phyloP scores from a whole-genome alignment of 495 filamentous ascomycete genomes.

The Rusavskia elegans region DNA sequence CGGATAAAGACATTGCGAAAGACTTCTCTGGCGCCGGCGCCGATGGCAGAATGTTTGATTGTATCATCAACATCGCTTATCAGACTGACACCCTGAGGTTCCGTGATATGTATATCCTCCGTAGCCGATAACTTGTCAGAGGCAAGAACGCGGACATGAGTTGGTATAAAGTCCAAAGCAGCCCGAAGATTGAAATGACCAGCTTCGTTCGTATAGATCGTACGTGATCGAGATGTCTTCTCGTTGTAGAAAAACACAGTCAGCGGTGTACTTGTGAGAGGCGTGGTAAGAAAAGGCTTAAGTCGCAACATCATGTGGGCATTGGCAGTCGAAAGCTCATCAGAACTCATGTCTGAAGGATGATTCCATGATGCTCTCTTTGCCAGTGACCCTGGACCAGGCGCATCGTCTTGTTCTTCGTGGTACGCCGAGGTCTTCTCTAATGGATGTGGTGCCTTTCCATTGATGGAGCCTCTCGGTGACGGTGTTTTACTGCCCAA shows the following conservation, averaged over 20 bases:
- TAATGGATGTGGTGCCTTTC: conserved; percentile 6
- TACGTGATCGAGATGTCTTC: conserved; percentile 56
- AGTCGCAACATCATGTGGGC: conserved; percentile 72
- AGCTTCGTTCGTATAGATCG: conserved; percentile 62
- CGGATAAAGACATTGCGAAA: conserved; percentile 91
- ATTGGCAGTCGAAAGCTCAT: conserved; percentile 67
- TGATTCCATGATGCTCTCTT: conserved; percentile 34
- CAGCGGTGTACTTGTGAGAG: conserved; percentile 54
- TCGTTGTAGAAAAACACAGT: conserved; percentile 92
- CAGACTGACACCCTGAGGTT: conserved; percentile 70
- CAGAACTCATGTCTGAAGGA: conserved; percentile 42
- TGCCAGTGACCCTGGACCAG: conserved; percentile 18
- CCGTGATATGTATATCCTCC: conserved; percentile 57
- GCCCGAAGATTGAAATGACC: conserved; percentile 74
- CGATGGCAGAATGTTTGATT: conserved; percentile 87
- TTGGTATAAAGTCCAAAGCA: conserved; percentile 76
- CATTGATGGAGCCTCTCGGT: conserved; percentile 2
- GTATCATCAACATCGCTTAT: conserved; percentile 99
- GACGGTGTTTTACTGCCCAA: conserved; percentile 9
- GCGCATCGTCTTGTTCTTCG: conserved; percentile 15
- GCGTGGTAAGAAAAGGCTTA: conserved; percentile 74
- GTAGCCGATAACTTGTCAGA: conserved; percentile 71
- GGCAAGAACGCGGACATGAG: conserved; percentile 71
- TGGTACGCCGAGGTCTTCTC: conserved; percentile 9
- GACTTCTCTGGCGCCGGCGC: conserved; percentile 73